Evolutionary conservation across 176 grass and related monocot genomes (phyloP).

Genomic region (Aechmea fasciata): DNA sequence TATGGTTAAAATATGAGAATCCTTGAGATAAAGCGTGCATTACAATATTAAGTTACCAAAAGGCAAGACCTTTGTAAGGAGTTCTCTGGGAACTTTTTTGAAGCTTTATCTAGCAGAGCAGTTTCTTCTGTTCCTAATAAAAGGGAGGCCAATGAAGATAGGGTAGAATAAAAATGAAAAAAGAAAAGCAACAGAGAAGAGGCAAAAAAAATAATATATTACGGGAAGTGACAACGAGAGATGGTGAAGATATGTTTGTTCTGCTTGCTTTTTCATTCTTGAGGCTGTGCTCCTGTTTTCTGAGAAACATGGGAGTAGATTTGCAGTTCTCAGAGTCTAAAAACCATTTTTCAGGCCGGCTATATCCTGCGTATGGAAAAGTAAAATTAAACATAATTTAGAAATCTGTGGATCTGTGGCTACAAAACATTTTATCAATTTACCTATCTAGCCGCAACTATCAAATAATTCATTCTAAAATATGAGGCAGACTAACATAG

Average conservation of each 20-base stretch:
- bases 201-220: constrained; percentile 21
- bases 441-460: background rate
- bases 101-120: constrained; percentile 36
- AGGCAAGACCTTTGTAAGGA: constrained; percentile 50
- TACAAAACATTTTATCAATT: background rate
- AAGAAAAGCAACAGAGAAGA: background rate
- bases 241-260: constrained; percentile 34
- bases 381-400: constrained; percentile 12
- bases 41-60: constrained; percentile 11
- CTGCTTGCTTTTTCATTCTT: constrained; percentile 41
- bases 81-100: constrained; percentile 51
- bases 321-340: constrained; percentile 35
- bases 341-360: constrained; percentile 38
- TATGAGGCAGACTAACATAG: no score
- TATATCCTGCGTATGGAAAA: constrained; percentile 50
- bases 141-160: constrained; percentile 7
- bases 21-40: background rate
- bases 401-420: background rate
- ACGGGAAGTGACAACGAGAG: constrained; percentile 34
- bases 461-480: background rate
- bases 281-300: constrained; percentile 32
- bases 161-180: constrained; percentile 11
- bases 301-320: constrained; percentile 31
- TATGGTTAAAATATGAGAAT: constrained; percentile 17
- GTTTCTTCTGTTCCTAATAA: constrained; percentile 52